Evolutionary conservation across 805 yeast genomes (phyloP), one percentile per base, ranked within the genome.

Genomic region (Metschnikowia drakensbergensis): DNA sequence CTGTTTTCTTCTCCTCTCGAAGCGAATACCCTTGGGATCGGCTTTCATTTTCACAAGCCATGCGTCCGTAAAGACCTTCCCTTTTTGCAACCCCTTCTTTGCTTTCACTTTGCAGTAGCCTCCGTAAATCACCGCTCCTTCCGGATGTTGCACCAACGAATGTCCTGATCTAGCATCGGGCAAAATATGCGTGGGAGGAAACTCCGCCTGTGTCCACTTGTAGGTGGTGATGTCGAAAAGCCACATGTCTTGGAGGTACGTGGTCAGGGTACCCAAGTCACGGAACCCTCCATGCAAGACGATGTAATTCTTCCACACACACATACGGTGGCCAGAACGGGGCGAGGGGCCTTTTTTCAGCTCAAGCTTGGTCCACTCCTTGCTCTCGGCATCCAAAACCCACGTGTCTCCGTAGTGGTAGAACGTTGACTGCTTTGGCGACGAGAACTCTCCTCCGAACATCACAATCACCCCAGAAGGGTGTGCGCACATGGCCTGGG

Each of bases 121-220:
- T 55, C 99, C 99, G 77, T 86, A 88, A 1, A 91, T 54, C 1
- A 88, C 77, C 1, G 89, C 91, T 37, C 97, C 97, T 13, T 87
- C 96, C 2, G 80, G 79, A 47, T 75, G 68, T 1, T 97, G 86
- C 37, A 92, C 74, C 40, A 92, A 75, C 1, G 96, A 87, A 64
- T 92, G 98, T 1, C 98, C 98, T 0, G 96, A 86, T 54, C 99
- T 76, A 1, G 97, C 84, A 59, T 92, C 98, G 0, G 99, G 98
- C 28, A 82, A 64, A 1, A 85, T 75, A 55, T 86, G 89, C 48
- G 83, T 86, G 4, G 83, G 81, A 2, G 97, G 96, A 58, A 89
- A 87, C 60, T 84, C 94, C 4, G 90, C 80, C 64, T 91, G 94
- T 50, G 75, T 79, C 99, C 99, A 92, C 65, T 89, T 91, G 64